These are phyloP conservation scores for Pinus albicaulis DNA, from an alignment of 75 land plant genomes.

Conservation along the genomic window DNA sequence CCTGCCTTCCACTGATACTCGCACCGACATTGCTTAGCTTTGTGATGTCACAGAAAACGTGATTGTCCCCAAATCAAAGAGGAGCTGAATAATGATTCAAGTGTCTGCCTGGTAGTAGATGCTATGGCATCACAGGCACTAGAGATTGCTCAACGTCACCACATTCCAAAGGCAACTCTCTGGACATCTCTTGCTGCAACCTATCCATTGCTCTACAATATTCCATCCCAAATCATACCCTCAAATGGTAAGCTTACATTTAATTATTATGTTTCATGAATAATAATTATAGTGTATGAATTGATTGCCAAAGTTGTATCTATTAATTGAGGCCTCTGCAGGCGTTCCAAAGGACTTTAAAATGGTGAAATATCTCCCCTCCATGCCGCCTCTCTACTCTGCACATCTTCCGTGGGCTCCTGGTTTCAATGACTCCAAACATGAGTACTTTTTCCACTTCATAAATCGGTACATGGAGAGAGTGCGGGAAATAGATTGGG, in stretches of 20 bases:
- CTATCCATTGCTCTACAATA: no score
- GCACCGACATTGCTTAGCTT: background rate
- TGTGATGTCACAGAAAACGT: background rate
- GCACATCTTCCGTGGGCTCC: background rate
- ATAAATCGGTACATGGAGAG: no score
- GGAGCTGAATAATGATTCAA: accelerated
- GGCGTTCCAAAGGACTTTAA: background rate
- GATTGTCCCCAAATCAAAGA: no score
- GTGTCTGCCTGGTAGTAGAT: background rate
- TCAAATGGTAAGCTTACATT: background rate
- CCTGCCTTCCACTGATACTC: background rate
- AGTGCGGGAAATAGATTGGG: background rate
- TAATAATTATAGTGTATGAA: no score
- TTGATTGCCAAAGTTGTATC: no score
- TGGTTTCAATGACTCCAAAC: background rate
- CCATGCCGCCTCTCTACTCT: background rate
- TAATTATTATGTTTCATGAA: no score
- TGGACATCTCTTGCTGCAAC: background rate
- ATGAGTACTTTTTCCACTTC: background rate
- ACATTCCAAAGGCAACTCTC: background rate
- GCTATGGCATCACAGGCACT: background rate
- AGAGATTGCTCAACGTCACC: background rate
- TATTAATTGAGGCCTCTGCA: background rate
- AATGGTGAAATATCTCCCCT: background rate
- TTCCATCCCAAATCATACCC: no score